These are phyloP conservation scores for Fusarium chuoi DNA, from an alignment of 2,329 filamentous ascomycete species.

Conservation along the genomic window DNA sequence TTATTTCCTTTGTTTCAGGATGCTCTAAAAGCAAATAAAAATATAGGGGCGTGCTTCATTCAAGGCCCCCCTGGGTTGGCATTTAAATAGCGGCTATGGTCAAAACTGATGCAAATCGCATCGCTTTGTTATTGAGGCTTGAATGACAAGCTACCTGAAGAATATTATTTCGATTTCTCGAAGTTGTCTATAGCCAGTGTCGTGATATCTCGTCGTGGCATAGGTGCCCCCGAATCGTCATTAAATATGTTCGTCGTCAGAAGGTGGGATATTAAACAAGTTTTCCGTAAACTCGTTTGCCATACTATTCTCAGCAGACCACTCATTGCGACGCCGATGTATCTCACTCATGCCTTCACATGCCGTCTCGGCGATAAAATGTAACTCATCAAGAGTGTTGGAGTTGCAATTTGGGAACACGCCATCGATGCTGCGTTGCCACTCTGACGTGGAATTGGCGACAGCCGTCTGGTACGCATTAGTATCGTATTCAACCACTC, in stretches of 20 bases:
- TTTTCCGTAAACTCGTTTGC: slow-evolving; percentile 49
- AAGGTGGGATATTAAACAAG: slow-evolving; percentile 31
- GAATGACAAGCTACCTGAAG: slow-evolving; percentile 35
- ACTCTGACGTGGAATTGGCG: slow-evolving; percentile 54
- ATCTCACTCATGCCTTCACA: slow-evolving; percentile 57
- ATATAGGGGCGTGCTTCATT: slow-evolving; percentile 11
- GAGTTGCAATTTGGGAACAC: slow-evolving; percentile 57
- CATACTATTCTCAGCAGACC: slow-evolving; percentile 44
- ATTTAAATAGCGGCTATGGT: slow-evolving; percentile 35
- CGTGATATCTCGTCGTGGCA: slow-evolving; percentile 3
- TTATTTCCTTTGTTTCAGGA: slow-evolving; percentile 20
- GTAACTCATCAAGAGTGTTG: slow-evolving; percentile 56
- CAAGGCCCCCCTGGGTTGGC: slow-evolving; percentile 13
- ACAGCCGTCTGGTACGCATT: slow-evolving; percentile 52
- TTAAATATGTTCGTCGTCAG: slow-evolving; percentile 25
- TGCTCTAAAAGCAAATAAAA: slow-evolving; percentile 27
- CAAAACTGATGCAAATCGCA: slow-evolving; percentile 25
- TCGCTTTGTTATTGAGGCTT: slow-evolving; percentile 35
- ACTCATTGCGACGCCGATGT: slow-evolving; percentile 49
- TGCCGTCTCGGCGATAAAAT: slow-evolving; percentile 57
- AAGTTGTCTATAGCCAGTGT: slow-evolving; percentile 1
- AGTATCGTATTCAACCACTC: slow-evolving; percentile 50
- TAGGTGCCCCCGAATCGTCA: background rate
- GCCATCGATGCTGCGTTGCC: slow-evolving; percentile 57
- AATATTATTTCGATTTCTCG: slow-evolving; percentile 25